phyloP scores from a whole-genome alignment of 257 asterid genomes.

The Eustoma russellianum region DNA sequence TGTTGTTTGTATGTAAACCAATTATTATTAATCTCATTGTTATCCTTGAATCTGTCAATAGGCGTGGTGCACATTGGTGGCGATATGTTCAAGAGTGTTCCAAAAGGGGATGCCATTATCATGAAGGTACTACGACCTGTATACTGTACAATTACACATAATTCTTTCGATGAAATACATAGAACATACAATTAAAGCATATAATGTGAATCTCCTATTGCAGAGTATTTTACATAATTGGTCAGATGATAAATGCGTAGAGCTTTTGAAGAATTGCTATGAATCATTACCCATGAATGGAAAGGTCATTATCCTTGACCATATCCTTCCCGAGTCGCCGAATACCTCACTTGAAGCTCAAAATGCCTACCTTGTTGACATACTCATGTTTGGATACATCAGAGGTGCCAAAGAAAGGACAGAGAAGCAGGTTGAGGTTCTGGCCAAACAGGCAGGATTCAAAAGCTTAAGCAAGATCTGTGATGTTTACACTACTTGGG shows the following conservation, averaged over 20 bases:
- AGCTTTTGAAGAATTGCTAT: conserved; percentile 1
- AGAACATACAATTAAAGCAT: no score
- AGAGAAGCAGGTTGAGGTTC: background rate
- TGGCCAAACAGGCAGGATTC: background rate
- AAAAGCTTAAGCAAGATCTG: no score
- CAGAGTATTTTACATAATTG: background rate
- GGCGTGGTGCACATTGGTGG: conserved; percentile 1
- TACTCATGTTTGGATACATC: background rate
- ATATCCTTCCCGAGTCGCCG: background rate
- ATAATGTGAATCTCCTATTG: no score
- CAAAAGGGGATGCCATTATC: conserved; percentile 1
- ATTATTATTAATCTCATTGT: no score
- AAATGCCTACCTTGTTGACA: background rate
- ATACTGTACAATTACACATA: background rate
- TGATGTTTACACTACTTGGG: no score
- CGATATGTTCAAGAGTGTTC: conserved; percentile 1
- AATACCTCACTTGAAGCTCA: background rate
- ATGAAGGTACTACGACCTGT: background rate
- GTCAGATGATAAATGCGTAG: background rate
- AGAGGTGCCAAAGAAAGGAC: conserved; percentile 1
- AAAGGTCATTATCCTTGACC: background rate
- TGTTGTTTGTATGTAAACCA: no score
- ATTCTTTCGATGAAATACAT: no score
- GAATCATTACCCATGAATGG: background rate
- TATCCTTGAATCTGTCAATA: background rate